Percentiles rank a stretch among this genome's conserved stretches.
Conservation (phyloP, 768 basidiomycete genomes). For the Mycena albidolilacea region DNA sequence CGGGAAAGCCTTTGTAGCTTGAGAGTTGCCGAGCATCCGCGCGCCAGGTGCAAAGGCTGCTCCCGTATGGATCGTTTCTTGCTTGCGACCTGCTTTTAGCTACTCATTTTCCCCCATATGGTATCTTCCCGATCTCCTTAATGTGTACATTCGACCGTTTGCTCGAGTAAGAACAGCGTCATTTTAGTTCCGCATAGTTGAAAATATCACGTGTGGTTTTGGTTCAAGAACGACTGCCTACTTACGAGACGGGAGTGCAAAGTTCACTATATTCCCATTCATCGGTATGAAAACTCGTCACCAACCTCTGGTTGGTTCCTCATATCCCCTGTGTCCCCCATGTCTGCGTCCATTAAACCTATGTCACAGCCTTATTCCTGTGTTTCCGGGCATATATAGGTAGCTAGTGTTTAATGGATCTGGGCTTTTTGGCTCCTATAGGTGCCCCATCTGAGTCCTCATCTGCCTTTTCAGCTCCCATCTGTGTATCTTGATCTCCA, state of each 20-base stretch:
- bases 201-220: conserved; percentile 6
- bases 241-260: background rate
- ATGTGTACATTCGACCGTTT: conserved; percentile 1
- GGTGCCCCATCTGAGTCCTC: too few species aligned
- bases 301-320: too few species aligned
- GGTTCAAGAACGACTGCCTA: conserved; percentile 1
- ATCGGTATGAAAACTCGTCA: too few species aligned
- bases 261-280: too few species aligned
- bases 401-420: too few species aligned
- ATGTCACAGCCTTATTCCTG: too few species aligned
- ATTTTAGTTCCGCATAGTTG: background rate
- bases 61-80: conserved; percentile 17
- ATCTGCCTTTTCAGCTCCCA: too few species aligned
- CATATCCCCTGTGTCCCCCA: too few species aligned
- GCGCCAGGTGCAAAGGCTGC: conserved; percentile 14
- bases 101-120: conserved; percentile 14
- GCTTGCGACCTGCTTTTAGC: conserved; percentile 17
- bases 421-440: too few species aligned
- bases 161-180: conserved; percentile 15
- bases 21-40: conserved; percentile 20
- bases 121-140: conserved; percentile 14
- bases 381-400: too few species aligned
- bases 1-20: conserved; percentile 41
- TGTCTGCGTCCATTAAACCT: too few species aligned
- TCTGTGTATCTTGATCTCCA: too few species aligned